Evolutionary conservation across 129 eudicot species (phyloP).

Genomic region (Tagetes patula): DNA sequence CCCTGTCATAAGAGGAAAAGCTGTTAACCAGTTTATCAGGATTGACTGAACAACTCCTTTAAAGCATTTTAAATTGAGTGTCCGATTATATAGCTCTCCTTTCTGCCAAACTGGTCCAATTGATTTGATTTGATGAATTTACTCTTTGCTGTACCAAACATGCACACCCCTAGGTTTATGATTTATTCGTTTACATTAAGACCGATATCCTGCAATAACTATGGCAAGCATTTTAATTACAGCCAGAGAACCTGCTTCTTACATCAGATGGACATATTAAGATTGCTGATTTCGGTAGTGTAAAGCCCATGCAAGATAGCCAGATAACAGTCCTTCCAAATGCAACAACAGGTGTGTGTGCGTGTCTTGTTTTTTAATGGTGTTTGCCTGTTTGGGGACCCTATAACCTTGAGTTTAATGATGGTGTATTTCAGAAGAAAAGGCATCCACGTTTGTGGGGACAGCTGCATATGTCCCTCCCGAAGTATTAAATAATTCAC

Average conservation of each 20-base stretch:
- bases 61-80: background rate
- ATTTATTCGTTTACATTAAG: background rate
- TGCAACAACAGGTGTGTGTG: conserved; percentile 74
- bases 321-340: conserved; percentile 86
- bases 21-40: too few species aligned
- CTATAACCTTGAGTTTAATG: conserved; percentile 4
- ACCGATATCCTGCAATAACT: background rate
- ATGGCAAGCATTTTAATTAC: conserved; percentile 41
- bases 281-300: conserved; percentile 99
- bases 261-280: conserved; percentile 90
- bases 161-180: background rate
- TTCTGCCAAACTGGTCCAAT: background rate
- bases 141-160: background rate
- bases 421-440: conserved; percentile 60
- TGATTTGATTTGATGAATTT: background rate
- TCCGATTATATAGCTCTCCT: background rate
- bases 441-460: conserved; percentile 95
- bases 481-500: conserved; percentile 85
- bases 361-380: background rate
- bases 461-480: conserved; percentile 99
- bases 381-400: background rate
- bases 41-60: too few species aligned
- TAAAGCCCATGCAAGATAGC: conserved; percentile 97
- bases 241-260: conserved; percentile 98
- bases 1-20: background rate